Base-by-base conservation (phyloP, 2,329 filamentous ascomycete species). In the Phialophora verrucosa region DNA sequence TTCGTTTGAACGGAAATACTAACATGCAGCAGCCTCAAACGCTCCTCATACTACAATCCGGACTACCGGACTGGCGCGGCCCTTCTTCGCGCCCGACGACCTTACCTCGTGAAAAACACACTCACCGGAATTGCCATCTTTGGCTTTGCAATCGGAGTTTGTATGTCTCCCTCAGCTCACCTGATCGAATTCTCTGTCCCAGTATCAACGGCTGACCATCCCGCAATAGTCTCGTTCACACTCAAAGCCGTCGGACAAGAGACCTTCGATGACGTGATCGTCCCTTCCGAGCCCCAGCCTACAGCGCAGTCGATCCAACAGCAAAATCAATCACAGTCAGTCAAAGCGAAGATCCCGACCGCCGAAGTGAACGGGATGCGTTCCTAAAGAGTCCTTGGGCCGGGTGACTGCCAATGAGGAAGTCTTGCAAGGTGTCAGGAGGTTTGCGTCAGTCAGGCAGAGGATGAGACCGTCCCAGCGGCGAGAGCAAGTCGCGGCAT, bases 261-360 rank as follows among this genome's bases (percentile, higher is more conserved):
- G 79, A 92, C 97, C 72, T 99, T 99, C 81, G 91, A 93, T 65
- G 95, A 99, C 77, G 93, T 98, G 73, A 89, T 92, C 76, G 90
- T 98, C 44, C 95, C 95, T 31, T 91, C 62, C 17, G 54, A 63
- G 32, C 51, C 60, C 53, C 53, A 55, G 29, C 1, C 25, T 20
- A 12, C 59, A 5, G 49, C 59, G 14, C 31, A 53, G 35, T 4
- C 47, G 10, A 51, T 44, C 31, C 49, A n/a, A 44, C 59, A 38
- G 31, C 49, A 29, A 14, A 61, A 20, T 29, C 49, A 29, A 12
- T 25, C 29, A 3, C 69, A 69, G 61, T 54, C 69, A 29, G 53
- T 55, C 25, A 55, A 31, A 4, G 59, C 69, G 7, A 70, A 70
- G 59, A 65, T 66, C n/a, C 66, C 68, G 11, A 69, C 66, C n/a